These are phyloP conservation scores for Hypoxylon sp. DNA, from an alignment of 2,329 filamentous ascomycete species.

Conservation along the genomic window DNA sequence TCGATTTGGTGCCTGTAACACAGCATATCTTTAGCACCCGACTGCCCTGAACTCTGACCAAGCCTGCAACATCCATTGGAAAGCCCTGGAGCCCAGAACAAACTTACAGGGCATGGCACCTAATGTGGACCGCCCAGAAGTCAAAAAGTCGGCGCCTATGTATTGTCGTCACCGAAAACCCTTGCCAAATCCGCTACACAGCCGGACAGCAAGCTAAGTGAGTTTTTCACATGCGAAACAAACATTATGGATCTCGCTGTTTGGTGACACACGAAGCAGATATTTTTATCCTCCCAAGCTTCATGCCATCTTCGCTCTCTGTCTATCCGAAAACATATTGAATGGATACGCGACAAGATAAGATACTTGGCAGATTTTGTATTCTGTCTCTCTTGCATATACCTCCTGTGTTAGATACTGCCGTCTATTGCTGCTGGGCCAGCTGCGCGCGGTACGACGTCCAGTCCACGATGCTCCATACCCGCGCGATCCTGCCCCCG, in stretches of 20 bases:
- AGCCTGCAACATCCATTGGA: not conserved
- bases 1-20: not conserved
- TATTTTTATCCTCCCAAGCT: constrained; percentile 36
- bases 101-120: constrained; percentile 1
- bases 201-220: not conserved
- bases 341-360: not conserved
- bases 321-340: not conserved
- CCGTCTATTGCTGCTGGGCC: constrained; percentile 8
- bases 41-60: not conserved
- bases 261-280: constrained; percentile 31
- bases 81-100: not conserved
- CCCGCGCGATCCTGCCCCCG: constrained; percentile 51
- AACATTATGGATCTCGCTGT: constrained; percentile 32
- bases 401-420: not conserved
- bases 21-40: not conserved
- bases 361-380: not conserved
- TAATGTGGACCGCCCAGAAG: constrained; percentile 24
- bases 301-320: constrained; percentile 18
- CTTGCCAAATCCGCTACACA: constrained; percentile 9
- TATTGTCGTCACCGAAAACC: constrained; percentile 33
- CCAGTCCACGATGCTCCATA: constrained; percentile 54
- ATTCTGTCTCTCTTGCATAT: too few relatives aligned
- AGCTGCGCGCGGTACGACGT: constrained; percentile 44
- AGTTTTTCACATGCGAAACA: constrained; percentile 42
- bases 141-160: constrained; percentile 30